Evolutionary conservation across 2,329 filamentous ascomycete species (phyloP).

Genomic region (Clarireedia monteithiana): DNA sequence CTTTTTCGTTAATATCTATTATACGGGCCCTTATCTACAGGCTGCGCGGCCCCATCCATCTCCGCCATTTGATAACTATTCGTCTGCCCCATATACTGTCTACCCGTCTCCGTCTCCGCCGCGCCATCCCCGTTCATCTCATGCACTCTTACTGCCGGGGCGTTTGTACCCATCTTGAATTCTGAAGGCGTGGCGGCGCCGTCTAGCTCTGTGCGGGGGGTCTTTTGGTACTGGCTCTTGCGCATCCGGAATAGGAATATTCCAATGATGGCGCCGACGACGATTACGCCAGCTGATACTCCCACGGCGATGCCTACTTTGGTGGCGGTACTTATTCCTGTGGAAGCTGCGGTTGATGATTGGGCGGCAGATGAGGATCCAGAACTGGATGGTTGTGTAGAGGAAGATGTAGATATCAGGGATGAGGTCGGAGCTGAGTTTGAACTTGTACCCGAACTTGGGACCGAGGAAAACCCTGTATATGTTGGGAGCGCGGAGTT

Average conservation of each 20-base stretch:
- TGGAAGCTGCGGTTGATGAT: not conserved
- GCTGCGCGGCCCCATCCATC: no score
- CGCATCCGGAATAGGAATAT: not conserved
- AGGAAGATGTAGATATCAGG: not conserved
- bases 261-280: not conserved
- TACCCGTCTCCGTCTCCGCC: no score
- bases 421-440: not conserved
- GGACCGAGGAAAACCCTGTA: not conserved
- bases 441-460: not conserved
- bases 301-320: not conserved
- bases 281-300: not conserved
- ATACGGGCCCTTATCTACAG: no score
- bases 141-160: no score
- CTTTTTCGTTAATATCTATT: no score
- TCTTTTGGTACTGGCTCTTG: no score
- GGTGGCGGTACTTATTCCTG: not conserved
- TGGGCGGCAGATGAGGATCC: not conserved
- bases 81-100: no score
- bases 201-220: no score
- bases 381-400: not conserved
- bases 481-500: not conserved
- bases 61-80: no score
- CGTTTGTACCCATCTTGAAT: no score
- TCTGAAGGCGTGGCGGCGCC: no score
- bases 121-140: no score